Conservation (phyloP, 2,329 filamentous ascomycete genomes). For the Fusarium robinianum region DNA sequence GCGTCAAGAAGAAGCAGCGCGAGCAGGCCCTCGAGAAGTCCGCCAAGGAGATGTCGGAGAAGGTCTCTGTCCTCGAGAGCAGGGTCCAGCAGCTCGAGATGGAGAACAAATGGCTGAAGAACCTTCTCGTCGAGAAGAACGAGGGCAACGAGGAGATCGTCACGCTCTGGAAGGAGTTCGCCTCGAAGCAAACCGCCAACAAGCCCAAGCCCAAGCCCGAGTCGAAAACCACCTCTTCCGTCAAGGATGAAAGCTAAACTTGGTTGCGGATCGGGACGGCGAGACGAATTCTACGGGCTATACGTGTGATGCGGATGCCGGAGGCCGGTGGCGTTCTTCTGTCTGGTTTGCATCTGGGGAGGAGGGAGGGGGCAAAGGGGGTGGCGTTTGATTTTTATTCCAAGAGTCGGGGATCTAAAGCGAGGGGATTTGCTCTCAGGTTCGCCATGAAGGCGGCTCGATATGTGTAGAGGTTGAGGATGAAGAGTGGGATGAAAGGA, state of each 20-base stretch:
- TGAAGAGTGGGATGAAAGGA: conserved; percentile 20
- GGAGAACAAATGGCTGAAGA: conserved; percentile 82
- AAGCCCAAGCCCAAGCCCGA: conserved; percentile 41
- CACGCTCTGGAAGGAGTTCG: conserved; percentile 57
- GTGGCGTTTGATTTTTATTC: conserved; percentile 35
- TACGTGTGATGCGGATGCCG: conserved; percentile 13
- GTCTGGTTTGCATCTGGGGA: conserved; percentile 27
- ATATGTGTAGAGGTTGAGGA: conserved; percentile 19
- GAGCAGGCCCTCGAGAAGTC: conserved; percentile 83
- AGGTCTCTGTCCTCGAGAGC: conserved; percentile 73
- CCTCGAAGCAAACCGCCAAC: conserved; percentile 41
- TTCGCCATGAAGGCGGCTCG: conserved; percentile 27
- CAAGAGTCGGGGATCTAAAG: conserved; percentile 22
- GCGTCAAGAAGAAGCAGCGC: conserved; percentile 94
- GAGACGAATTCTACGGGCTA: conserved; percentile 22
- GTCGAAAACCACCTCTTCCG: conserved; percentile 32
- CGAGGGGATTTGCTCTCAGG: conserved; percentile 20
- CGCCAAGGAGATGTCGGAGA: conserved; percentile 82
- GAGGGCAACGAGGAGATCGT: conserved; percentile 61
- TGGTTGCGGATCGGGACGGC: conserved; percentile 1
- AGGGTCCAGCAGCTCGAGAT: conserved; percentile 78
- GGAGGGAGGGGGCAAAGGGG: conserved; percentile 13
- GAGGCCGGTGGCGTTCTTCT: conserved; percentile 34
- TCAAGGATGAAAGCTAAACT: conserved; percentile 35
- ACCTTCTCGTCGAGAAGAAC: conserved; percentile 81